Conservation (phyloP, 2,329 filamentous ascomycete genomes). For the Fusarium sp. region DNA sequence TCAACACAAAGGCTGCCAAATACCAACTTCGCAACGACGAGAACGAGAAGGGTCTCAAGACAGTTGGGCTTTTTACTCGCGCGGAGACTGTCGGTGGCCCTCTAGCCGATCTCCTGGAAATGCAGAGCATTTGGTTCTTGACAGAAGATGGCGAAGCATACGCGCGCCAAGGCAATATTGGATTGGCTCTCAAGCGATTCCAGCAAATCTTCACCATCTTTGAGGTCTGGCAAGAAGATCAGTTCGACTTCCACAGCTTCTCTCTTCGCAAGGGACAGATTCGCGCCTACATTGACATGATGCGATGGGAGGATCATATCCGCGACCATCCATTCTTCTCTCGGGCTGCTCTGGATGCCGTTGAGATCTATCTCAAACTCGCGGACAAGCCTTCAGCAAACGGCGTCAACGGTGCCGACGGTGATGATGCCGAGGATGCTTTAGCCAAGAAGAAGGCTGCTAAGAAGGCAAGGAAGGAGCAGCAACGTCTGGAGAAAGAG, state of each 20-base stretch:
- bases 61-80: slow-evolving; percentile 92
- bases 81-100: slow-evolving; percentile 90
- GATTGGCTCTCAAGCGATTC: slow-evolving; percentile 91
- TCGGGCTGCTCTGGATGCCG: slow-evolving; percentile 81
- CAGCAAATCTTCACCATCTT: slow-evolving; percentile 91
- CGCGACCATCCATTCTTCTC: slow-evolving; percentile 95
- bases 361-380: slow-evolving; percentile 82
- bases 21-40: slow-evolving; percentile 95
- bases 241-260: slow-evolving; percentile 99
- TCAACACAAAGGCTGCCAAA: slow-evolving; percentile 98
- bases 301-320: slow-evolving; percentile 92
- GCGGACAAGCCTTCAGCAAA: slow-evolving; percentile 78
- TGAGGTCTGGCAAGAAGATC: slow-evolving; percentile 97
- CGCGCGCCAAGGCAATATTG: slow-evolving; percentile 81
- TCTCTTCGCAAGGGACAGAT: slow-evolving; percentile 97
- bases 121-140: slow-evolving; percentile 98
- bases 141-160: slow-evolving; percentile 95
- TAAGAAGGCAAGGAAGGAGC: slow-evolving; percentile 89
- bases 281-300: slow-evolving; percentile 93
- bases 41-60: slow-evolving; percentile 85
- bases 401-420: slow-evolving; percentile 67
- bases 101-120: slow-evolving; percentile 90
- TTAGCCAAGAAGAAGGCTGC: slow-evolving; percentile 85
- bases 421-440: slow-evolving; percentile 64
- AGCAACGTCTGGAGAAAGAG: slow-evolving; percentile 72